Conservation (phyloP, 2,329 filamentous ascomycete genomes). For the Exophiala aquamarina region DNA sequence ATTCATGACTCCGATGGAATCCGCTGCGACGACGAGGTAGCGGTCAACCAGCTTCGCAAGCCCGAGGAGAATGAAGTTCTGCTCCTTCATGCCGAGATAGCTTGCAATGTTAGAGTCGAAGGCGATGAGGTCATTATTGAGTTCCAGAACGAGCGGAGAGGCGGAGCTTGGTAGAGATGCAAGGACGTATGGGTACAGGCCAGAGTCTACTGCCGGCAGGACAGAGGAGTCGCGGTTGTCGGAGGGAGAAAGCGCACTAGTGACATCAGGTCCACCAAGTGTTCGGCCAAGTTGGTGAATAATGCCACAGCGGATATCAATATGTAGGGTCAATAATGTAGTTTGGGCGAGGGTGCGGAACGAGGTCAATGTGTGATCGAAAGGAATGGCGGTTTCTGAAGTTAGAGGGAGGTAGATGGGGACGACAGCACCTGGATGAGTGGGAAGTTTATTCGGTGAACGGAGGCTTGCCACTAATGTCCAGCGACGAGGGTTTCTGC, state of each 20-base stretch:
- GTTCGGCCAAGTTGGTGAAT: slow-evolving; percentile 71
- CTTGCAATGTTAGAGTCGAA: slow-evolving; percentile 80
- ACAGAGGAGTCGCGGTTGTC: slow-evolving; percentile 49
- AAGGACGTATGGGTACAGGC: slow-evolving; percentile 43
- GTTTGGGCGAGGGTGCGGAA: slow-evolving; percentile 78
- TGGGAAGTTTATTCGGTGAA: slow-evolving; percentile 19
- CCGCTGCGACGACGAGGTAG: slow-evolving; percentile 71
- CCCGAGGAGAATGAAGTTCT: slow-evolving; percentile 72
- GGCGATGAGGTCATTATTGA: slow-evolving; percentile 80
- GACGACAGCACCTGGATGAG: slow-evolving; percentile 31
- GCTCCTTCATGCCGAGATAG: slow-evolving; percentile 70
- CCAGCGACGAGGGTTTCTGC: slow-evolving; percentile 66
- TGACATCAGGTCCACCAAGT: slow-evolving; percentile 54
- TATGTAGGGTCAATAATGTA: slow-evolving; percentile 80
- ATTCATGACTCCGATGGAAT: slow-evolving; percentile 79
- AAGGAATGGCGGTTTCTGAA: slow-evolving; percentile 77
- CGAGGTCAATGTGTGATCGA: slow-evolving; percentile 81
- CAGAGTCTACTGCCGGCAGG: slow-evolving; percentile 42
- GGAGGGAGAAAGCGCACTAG: slow-evolving; percentile 30
- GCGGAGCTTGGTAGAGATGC: slow-evolving; percentile 43
- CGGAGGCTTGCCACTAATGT: slow-evolving; percentile 70
- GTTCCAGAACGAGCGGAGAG: slow-evolving; percentile 69
- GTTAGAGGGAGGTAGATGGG: slow-evolving; percentile 86
- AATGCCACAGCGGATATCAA: slow-evolving; percentile 83
- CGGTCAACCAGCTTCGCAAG: slow-evolving; percentile 76